Base-by-base conservation (phyloP, 1,139 yeast species). In the Yueomyces sp. region DNA sequence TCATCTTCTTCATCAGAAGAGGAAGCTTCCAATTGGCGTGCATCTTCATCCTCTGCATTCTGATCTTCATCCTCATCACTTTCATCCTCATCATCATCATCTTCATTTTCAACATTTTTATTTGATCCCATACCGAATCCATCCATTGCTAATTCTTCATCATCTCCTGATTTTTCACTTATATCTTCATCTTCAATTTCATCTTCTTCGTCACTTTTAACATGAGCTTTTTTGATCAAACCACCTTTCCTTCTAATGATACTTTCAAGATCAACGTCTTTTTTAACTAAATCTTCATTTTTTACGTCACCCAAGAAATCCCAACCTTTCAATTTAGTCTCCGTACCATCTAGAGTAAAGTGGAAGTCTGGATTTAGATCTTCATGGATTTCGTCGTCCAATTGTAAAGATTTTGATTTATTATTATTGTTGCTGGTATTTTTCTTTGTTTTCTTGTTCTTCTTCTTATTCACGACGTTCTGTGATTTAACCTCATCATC, bases 211-310 rank as follows among this genome's bases (percentile, higher is more conserved):
- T 60, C 65, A n/a, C 60, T 64, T 26, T 61, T 65, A 27, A 69
- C 57, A 36, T 75, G 75, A 19, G 75, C 76, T 51, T 77, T 60
- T 44, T 73, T 72, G 28, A 78, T 72, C 44, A 81, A 66, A 40
- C 87, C 89, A 62, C 91, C 89, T 54, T 80, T 81, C 62, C 89
- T 74, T 65, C 81, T 77, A 53, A 87, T 81, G 45, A 87, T 87
- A 29, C 78, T 79, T 56, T 87, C 96, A 51, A 87, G 69, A 65
- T 86, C 93, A n/a, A 87, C 95, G 45, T 78, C 85, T 50, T 72
- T 77, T 50, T 62, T 72, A 48, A 44, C 53, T 32, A 44, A 55
- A 19, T 50, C 53, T 25, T 40, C 62, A 27, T 56, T 58, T 33
- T 64, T 62, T n/a, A 64, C 67, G 42, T 70, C 75, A 12, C 72